A percentile compares a stretch with the other conserved stretches of the same genome.
phyloP scores from a whole-genome alignment of 441 rosid genomes.

The Pelargonium cotyledonis region DNA sequence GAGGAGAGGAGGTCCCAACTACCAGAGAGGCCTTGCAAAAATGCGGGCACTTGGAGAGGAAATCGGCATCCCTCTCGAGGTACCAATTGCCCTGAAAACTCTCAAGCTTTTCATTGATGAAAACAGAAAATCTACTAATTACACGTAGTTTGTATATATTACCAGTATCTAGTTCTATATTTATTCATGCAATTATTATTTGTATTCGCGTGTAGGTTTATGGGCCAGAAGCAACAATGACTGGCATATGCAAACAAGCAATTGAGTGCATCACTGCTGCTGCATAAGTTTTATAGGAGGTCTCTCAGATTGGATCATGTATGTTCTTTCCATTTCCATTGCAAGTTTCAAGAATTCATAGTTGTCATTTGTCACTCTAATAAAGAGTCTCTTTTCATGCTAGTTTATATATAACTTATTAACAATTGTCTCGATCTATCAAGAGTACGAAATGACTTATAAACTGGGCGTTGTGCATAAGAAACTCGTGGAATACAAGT shows the following conservation, averaged over 20 bases:
- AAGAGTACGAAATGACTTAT: no score
- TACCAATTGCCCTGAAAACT: neutral
- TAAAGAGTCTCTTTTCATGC: neutral
- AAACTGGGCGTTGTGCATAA: no score
- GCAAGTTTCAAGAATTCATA: neutral
- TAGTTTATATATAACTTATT: no score
- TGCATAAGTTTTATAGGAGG: neutral
- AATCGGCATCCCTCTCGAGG: slow-evolving; percentile 31
- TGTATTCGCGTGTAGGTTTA: neutral
- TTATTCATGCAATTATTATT: neutral
- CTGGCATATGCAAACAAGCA: slow-evolving; percentile 1
- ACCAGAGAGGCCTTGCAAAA: slow-evolving; percentile 59
- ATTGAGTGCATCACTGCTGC: neutral
- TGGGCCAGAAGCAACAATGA: neutral
- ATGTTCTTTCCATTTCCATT: neutral
- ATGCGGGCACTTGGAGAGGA: slow-evolving; percentile 42
- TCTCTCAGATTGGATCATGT: neutral
- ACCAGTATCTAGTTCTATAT: no score
- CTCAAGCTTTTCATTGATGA: neutral
- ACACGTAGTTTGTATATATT: no score
- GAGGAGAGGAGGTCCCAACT: slow-evolving; percentile 54
- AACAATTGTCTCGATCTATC: no score
- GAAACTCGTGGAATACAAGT: no score
- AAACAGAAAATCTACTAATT: no score
- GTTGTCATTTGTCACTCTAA: neutral